Evolutionary conservation across 768 basidiomycete species (phyloP).

Genomic region (Pleurotus cornucopiae): DNA sequence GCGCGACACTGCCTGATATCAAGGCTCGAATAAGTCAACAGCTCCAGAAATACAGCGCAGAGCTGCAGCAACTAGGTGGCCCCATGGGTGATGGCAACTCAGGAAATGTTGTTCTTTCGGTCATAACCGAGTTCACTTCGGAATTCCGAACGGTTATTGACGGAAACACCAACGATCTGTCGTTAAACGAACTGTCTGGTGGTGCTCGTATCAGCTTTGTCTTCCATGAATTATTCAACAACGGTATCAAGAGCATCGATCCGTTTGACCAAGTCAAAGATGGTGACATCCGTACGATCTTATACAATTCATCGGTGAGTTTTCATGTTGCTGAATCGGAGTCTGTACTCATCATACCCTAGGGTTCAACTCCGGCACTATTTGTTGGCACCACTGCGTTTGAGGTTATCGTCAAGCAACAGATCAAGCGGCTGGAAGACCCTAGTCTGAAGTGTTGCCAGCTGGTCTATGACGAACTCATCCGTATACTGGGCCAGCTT

Average conservation of each 20-base stretch:
- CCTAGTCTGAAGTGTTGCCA: constrained; percentile 92
- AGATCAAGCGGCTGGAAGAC: constrained; percentile 95
- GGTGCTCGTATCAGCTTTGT: constrained; percentile 99
- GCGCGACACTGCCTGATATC: constrained; percentile 96
- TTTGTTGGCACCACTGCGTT: constrained; percentile 98
- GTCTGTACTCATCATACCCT: neutral
- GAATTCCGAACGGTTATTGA: constrained; percentile 98
- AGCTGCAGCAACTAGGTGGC: constrained; percentile 83
- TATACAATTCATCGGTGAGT: constrained; percentile 96
- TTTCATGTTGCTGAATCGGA: neutral
- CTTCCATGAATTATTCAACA: constrained; percentile 98
- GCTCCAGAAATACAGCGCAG: constrained; percentile 81
- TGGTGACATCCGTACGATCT: constrained; percentile 90
- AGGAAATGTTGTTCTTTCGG: constrained; percentile 89
- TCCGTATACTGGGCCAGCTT: constrained; percentile 90
- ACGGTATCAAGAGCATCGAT: constrained; percentile 92
- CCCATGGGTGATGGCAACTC: constrained; percentile 80
- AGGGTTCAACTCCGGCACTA: constrained; percentile 94
- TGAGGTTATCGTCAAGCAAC: constrained; percentile 98
- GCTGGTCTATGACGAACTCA: constrained; percentile 95
- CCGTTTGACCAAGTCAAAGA: constrained; percentile 99
- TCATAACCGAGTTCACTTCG: constrained; percentile 96
- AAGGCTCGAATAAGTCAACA: constrained; percentile 93
- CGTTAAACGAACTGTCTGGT: constrained; percentile 94
- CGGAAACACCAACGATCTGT: constrained; percentile 94